A percentile compares a stretch with the other conserved stretches of the same genome.
phyloP scores from a whole-genome alignment of 331 rosid species.

The Quercus lobata region DNA sequence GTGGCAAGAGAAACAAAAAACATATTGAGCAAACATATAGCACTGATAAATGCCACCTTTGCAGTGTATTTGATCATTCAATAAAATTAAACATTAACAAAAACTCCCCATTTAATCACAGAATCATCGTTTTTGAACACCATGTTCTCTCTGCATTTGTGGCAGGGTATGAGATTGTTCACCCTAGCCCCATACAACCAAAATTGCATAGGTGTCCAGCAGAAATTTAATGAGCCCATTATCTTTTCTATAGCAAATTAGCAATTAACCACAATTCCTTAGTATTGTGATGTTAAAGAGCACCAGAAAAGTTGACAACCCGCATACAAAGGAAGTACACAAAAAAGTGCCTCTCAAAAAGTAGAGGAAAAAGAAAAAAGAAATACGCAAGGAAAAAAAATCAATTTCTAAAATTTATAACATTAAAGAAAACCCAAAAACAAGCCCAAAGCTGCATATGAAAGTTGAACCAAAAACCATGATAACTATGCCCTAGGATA shows the following conservation, averaged over 20 bases:
- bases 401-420: not conserved
- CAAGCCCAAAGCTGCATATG: not conserved
- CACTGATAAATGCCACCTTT: not conserved
- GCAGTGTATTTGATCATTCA: not conserved
- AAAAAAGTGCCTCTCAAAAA: not conserved
- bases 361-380: not conserved
- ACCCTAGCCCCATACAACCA: not conserved
- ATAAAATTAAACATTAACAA: not conserved
- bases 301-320: not conserved
- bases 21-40: conserved; percentile 1
- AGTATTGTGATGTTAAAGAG: not conserved
- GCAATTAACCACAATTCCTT: not conserved
- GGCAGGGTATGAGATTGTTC: not conserved
- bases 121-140: not conserved
- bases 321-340: not conserved
- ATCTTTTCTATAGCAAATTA: not conserved
- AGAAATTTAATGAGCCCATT: not conserved
- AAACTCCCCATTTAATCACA: not conserved
- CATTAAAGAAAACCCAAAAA: not conserved
- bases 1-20: conserved; percentile 4
- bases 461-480: not conserved
- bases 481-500: not conserved
- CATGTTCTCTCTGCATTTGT: not conserved
- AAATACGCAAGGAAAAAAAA: not conserved
- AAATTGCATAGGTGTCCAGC: not conserved